Evolutionary conservation across 495 filamentous ascomycete species (phyloP).

Genomic region (Geopyxis carbonaria): DNA sequence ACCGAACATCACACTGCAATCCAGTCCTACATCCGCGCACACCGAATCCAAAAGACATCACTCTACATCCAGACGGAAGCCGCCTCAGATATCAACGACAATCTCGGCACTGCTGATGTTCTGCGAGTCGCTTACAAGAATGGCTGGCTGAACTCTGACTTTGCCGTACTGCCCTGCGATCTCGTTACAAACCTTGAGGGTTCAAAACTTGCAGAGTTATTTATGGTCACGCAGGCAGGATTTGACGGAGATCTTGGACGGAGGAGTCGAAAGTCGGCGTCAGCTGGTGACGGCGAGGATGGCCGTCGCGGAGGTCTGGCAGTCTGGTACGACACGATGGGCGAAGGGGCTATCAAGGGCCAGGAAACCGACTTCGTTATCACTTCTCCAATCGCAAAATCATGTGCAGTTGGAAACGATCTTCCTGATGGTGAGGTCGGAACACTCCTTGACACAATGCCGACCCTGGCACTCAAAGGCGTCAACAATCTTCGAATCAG

Average conservation of each 20-base stretch:
- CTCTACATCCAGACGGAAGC: slow-evolving; percentile 19
- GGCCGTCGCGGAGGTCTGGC: slow-evolving; percentile 59
- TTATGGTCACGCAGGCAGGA: slow-evolving; percentile 73
- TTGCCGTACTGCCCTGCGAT: slow-evolving; percentile 84
- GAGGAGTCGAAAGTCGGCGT: slow-evolving; percentile 9
- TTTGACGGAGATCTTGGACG: slow-evolving; percentile 32
- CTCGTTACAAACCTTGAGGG: slow-evolving; percentile 80
- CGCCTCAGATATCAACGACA: slow-evolving; percentile 23
- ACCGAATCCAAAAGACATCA: slow-evolving; percentile 25
- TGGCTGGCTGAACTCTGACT: slow-evolving; percentile 54
- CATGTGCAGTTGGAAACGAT: not conserved
- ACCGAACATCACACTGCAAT: slow-evolving; percentile 21
- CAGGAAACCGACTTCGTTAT: slow-evolving; percentile 84
- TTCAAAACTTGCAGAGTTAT: slow-evolving; percentile 64
- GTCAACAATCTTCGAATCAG: slow-evolving; percentile 55
- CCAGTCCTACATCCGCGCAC: slow-evolving; percentile 22
- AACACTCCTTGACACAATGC: slow-evolving; percentile 52
- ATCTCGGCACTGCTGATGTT: slow-evolving; percentile 64
- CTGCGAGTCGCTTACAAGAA: slow-evolving; percentile 40
- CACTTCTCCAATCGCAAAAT: slow-evolving; percentile 35
- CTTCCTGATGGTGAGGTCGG: slow-evolving; percentile 4
- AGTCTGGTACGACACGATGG: slow-evolving; percentile 79
- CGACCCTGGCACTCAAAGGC: slow-evolving; percentile 73
- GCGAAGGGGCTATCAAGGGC: slow-evolving; percentile 48
- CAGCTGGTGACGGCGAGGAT: slow-evolving; percentile 30